phyloP scores from a whole-genome alignment of 805 yeast genomes.

The Kregervanrija fluxuum region DNA sequence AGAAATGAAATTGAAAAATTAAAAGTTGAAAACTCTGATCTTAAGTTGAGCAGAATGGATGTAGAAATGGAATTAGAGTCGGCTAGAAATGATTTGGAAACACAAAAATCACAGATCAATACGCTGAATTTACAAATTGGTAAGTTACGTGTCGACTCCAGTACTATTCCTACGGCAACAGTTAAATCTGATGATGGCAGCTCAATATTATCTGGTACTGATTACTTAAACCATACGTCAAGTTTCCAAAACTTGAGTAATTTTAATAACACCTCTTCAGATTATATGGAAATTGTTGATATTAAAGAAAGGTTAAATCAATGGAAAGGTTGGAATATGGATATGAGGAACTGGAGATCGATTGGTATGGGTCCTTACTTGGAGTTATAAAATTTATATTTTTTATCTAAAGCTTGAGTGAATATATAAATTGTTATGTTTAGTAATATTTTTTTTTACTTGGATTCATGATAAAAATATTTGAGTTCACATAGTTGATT shows the following conservation, averaged over 20 bases:
- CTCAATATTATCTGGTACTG: conserved; percentile 15
- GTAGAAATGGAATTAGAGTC: conserved; percentile 34
- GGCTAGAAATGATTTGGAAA: conserved; percentile 27
- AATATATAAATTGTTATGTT: too few relatives aligned
- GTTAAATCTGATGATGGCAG: conserved; percentile 10
- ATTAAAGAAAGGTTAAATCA: conserved; percentile 51
- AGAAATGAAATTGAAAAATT: conserved; percentile 7
- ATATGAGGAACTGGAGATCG: conserved; percentile 77
- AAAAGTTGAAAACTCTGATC: conserved; percentile 18
- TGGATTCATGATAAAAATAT: too few relatives aligned
- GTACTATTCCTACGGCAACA: conserved; percentile 10
- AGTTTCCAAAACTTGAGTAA: conserved; percentile 18
- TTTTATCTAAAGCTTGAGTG: neutral
- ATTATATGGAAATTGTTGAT: conserved; percentile 44
- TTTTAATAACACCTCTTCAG: conserved; percentile 20
- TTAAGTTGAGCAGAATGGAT: conserved; percentile 21
- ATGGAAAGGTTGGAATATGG: conserved; percentile 84
- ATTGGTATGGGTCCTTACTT: conserved; percentile 55
- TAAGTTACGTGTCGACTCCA: conserved; percentile 28
- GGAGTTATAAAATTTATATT: conserved; percentile 6
- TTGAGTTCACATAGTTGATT: too few relatives aligned
- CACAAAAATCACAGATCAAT: conserved; percentile 24
- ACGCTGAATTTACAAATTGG: conserved; percentile 19
- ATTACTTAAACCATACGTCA: conserved; percentile 10
- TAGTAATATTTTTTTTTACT: too few relatives aligned